Evolutionary conservation across 306 rosid species (phyloP).

Genomic region (Cicer arietinum): DNA sequence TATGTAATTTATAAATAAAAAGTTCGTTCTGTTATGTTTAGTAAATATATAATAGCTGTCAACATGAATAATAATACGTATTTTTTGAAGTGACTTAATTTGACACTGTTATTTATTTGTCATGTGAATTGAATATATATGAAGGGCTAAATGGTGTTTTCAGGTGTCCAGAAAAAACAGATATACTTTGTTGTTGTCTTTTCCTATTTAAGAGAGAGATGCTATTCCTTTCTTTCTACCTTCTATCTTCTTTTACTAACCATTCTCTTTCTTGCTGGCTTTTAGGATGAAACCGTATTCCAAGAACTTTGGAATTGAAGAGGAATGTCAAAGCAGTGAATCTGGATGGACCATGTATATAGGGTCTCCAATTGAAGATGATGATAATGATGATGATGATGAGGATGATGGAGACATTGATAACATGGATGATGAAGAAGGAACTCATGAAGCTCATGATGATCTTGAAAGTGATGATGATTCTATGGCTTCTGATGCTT

Average conservation of each 20-base stretch:
- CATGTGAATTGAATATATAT: slow-evolving; percentile 16
- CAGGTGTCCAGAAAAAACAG: slow-evolving; percentile 40
- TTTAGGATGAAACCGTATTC: slow-evolving; percentile 65
- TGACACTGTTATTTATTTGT: slow-evolving; percentile 28
- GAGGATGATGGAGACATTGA: slow-evolving; percentile 22
- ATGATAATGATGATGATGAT: slow-evolving; percentile 30
- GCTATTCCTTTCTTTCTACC: neutral
- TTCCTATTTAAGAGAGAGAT: slow-evolving; percentile 39
- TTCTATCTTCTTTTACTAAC: neutral
- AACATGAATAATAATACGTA: no score
- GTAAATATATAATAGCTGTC: no score
- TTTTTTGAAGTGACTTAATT: neutral
- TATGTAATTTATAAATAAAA: no score
- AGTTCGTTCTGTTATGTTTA: no score
- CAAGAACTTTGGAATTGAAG: slow-evolving; percentile 60
- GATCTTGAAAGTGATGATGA: slow-evolving; percentile 85
- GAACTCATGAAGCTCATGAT: slow-evolving; percentile 36
- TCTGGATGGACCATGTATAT: slow-evolving; percentile 99
- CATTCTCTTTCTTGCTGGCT: slow-evolving; percentile 3
- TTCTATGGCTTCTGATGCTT: slow-evolving; percentile 99
- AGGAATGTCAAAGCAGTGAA: slow-evolving; percentile 94
- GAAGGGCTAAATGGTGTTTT: slow-evolving; percentile 32
- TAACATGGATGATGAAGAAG: slow-evolving; percentile 2
- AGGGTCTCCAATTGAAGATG: slow-evolving; percentile 65
- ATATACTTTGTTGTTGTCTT: slow-evolving; percentile 24